A percentile compares a stretch with the other conserved stretches of the same genome.
These are phyloP conservation scores for Corchorus olitorius DNA, from an alignment of 345 rosid species.

Conservation along the genomic window DNA sequence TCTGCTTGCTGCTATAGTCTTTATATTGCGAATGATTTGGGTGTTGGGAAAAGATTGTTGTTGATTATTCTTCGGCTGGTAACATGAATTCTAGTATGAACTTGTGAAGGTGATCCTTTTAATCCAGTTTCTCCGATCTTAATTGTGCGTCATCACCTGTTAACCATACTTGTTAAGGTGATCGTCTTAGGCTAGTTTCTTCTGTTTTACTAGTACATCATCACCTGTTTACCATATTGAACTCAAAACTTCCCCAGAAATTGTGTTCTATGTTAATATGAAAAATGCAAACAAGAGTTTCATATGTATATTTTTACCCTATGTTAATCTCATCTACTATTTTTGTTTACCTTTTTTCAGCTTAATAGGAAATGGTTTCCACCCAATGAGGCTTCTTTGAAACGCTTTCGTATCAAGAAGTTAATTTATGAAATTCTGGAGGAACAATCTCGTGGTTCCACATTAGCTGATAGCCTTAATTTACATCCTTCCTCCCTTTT, in stretches of 20 bases:
- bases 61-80: neutral
- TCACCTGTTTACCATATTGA: neutral
- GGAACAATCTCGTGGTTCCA: conserved; percentile 33
- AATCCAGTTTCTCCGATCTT: neutral
- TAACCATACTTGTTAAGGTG: neutral
- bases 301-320: neutral
- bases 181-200: neutral
- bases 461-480: conserved; percentile 38
- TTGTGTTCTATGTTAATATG: neutral
- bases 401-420: conserved; percentile 65
- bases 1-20: neutral
- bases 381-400: conserved; percentile 76
- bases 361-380: conserved; percentile 82
- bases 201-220: neutral
- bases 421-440: conserved; percentile 65
- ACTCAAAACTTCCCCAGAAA: neutral
- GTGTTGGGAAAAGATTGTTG: neutral
- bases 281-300: neutral
- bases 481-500: conserved; percentile 31
- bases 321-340: neutral
- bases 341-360: conserved; percentile 41
- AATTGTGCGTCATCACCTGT: neutral
- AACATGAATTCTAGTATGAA: neutral
- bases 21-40: neutral
- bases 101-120: neutral